Conservation (phyloP, 2,329 filamentous ascomycete genomes). For the Ampelomyces quisqualis region DNA sequence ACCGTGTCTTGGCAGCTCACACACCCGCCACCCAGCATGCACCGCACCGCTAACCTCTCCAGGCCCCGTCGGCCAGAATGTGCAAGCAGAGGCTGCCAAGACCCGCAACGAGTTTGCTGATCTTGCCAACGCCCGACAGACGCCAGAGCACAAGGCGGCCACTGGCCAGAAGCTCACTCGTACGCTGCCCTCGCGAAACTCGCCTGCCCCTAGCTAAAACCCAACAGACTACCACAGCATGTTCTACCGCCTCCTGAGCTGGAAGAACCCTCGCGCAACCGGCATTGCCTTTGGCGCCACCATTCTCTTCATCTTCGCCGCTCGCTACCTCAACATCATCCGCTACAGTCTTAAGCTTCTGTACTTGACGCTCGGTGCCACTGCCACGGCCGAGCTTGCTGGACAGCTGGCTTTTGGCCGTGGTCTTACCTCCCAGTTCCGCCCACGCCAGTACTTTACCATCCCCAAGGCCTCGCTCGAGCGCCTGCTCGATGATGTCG, state of each 20-base stretch:
- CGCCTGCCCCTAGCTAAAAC: conserved; percentile 13
- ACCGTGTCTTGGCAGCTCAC: conserved; percentile 36
- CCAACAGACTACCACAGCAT: conserved; percentile 63
- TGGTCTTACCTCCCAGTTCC: conserved; percentile 61
- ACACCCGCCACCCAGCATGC: conserved; percentile 19
- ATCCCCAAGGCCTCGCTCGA: conserved; percentile 65
- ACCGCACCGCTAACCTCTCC: conserved; percentile 26
- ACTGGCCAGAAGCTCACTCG: conserved; percentile 64
- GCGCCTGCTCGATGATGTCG: conserved; percentile 60
- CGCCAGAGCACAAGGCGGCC: conserved; percentile 56
- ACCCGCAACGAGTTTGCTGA: conserved; percentile 60
- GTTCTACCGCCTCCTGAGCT: conserved; percentile 66
- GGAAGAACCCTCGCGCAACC: conserved; percentile 66
- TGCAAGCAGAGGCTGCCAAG: conserved; percentile 58
- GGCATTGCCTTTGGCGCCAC: conserved; percentile 59
- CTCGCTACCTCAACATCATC: conserved; percentile 63
- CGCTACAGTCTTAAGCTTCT: conserved; percentile 62
- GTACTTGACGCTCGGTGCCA: conserved; percentile 61
- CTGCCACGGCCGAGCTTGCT: conserved; percentile 58
- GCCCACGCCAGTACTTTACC: conserved; percentile 65
- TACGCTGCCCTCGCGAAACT: conserved; percentile 38
- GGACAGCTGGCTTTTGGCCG: conserved; percentile 58
- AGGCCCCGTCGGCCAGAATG: conserved; percentile 59
- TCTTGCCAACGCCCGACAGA: conserved; percentile 56
- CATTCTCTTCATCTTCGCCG: conserved; percentile 61